Conservation (phyloP, 106 monocot species). For the Ottelia alismoides region DNA sequence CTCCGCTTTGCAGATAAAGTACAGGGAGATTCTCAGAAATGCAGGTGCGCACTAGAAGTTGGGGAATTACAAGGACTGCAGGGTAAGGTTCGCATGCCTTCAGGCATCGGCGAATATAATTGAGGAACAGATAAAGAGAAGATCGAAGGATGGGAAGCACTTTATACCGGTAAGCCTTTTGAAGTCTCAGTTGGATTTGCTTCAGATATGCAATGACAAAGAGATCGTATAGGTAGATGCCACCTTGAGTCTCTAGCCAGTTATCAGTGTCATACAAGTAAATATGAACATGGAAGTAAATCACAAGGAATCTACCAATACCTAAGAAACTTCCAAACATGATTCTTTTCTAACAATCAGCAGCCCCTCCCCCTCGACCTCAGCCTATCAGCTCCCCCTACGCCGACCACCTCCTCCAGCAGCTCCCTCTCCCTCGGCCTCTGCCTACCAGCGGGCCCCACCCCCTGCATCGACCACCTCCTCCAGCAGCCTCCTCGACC, state of each 20-base stretch:
- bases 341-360: too few species aligned
- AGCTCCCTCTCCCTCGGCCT: too few species aligned
- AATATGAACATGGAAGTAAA: not conserved
- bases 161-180: conserved; percentile 72
- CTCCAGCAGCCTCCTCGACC: too few species aligned
- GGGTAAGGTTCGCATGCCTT: conserved; percentile 58
- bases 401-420: too few species aligned
- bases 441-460: too few species aligned
- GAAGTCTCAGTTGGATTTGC: conserved; percentile 56
- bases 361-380: too few species aligned
- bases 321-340: too few species aligned
- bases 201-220: conserved; percentile 59
- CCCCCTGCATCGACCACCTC: too few species aligned
- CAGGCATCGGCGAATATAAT: conserved; percentile 41
- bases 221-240: conserved; percentile 38
- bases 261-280: conserved; percentile 23
- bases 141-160: conserved; percentile 49
- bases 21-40: conserved; percentile 67
- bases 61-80: conserved; percentile 26
- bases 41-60: conserved; percentile 32
- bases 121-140: conserved; percentile 40
- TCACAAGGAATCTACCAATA: too few species aligned
- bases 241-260: conserved; percentile 13
- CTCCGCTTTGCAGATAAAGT: conserved; percentile 59
- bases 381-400: too few species aligned